Conservation (phyloP, 2,329 filamentous ascomycete species). For the Talaromyces pinophilus region DNA sequence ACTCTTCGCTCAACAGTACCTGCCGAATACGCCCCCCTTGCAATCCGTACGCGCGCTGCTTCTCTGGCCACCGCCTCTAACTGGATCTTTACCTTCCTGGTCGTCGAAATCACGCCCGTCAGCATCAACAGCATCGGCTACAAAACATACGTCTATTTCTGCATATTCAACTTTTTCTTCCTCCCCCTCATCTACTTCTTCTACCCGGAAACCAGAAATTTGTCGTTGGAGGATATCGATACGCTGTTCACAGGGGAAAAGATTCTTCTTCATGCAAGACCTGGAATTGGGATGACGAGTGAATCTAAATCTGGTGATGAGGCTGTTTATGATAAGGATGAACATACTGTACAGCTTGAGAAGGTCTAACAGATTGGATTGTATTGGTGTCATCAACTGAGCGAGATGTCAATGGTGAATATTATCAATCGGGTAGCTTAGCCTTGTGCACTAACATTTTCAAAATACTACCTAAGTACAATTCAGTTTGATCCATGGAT, state of each 20-base stretch:
- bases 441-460: neutral
- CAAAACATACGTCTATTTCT: constrained; percentile 13
- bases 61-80: neutral
- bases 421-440: neutral
- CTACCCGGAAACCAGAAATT: constrained; percentile 16
- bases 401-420: neutral
- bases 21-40: constrained; percentile 15
- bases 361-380: neutral
- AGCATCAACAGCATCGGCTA: constrained; percentile 17
- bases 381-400: neutral
- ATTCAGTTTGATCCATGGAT: neutral
- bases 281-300: neutral
- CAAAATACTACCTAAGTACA: too few species aligned
- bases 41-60: constrained; percentile 15
- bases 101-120: constrained; percentile 14
- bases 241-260: constrained; percentile 13
- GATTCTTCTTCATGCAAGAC: constrained; percentile 7
- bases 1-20: constrained; percentile 1
- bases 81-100: constrained; percentile 1
- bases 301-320: neutral
- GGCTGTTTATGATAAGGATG: neutral
- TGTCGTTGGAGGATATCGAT: constrained; percentile 15
- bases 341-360: neutral
- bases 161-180: constrained; percentile 12
- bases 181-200: constrained; percentile 18